phyloP scores from a whole-genome alignment of 768 basidiomycete genomes.

The Daedaleopsis sinensis region DNA sequence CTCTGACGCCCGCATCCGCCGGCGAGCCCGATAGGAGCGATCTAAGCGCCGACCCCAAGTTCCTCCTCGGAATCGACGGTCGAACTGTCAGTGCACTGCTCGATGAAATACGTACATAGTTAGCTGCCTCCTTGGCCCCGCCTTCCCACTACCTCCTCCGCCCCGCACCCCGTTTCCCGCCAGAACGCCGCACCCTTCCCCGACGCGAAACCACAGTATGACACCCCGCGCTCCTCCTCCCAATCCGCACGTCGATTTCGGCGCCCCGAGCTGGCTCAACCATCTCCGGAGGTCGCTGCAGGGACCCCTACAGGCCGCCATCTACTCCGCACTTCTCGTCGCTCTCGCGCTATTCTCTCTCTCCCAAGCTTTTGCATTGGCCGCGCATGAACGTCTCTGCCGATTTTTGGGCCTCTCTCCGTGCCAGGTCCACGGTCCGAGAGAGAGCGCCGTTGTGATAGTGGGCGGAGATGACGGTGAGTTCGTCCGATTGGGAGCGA shows the following conservation, averaged over 20 bases:
- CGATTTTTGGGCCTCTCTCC: slow-evolving; percentile 19
- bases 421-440: slow-evolving; percentile 26
- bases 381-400: slow-evolving; percentile 20
- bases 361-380: slow-evolving; percentile 14
- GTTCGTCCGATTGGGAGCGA: slow-evolving; percentile 10
- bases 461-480: slow-evolving; percentile 33
- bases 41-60: slow-evolving; percentile 9
- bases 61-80: background rate
- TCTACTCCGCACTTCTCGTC: slow-evolving; percentile 14
- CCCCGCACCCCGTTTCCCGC: too few species aligned
- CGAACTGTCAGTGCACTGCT: background rate
- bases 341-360: slow-evolving; percentile 18
- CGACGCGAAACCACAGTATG: too few species aligned
- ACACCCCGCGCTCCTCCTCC: too few species aligned
- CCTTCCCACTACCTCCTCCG: background rate
- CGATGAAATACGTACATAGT: slow-evolving; percentile 1
- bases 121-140: slow-evolving; percentile 11
- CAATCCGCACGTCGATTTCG: background rate
- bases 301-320: background rate
- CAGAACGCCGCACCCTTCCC: too few species aligned
- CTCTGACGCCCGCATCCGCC: background rate
- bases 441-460: slow-evolving; percentile 34
- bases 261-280: background rate
- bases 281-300: background rate
- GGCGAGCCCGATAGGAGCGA: background rate